Conservation (phyloP, 352 stramenopile genomes). For the Phytopythium sindhum region DNA sequence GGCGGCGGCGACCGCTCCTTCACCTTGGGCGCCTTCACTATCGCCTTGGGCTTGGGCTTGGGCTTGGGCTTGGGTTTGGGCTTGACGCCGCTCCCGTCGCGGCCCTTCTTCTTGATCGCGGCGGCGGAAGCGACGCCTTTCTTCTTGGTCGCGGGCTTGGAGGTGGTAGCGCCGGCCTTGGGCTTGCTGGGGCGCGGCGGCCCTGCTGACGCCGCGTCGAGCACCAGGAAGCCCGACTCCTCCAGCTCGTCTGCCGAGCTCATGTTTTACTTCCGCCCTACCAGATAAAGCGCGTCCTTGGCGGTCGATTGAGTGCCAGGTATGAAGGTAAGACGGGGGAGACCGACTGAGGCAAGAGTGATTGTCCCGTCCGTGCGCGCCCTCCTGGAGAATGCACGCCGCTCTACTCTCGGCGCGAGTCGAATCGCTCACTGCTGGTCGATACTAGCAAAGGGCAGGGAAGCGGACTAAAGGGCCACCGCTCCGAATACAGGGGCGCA, state of each 20-base stretch:
- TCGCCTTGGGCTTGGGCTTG: constrained; percentile 9
- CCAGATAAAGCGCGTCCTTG: neutral
- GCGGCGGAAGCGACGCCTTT: neutral
- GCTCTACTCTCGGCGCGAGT: neutral
- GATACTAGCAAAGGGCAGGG: no score
- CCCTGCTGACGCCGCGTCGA: constrained; percentile 8
- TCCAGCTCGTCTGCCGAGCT: constrained; percentile 28
- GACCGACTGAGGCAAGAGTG: no score
- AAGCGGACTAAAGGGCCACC: neutral
- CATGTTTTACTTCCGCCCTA: neutral
- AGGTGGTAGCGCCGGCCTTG: neutral
- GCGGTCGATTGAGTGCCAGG: neutral
- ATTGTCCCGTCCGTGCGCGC: no score
- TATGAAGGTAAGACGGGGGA: no score
- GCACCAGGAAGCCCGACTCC: constrained; percentile 12
- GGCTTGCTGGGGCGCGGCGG: constrained; percentile 12
- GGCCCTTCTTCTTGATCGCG: neutral
- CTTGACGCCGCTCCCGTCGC: neutral
- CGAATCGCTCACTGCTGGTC: no score
- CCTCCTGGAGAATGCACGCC: neutral
- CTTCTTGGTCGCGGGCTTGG: neutral
- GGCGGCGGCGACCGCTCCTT: neutral
- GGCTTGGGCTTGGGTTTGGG: constrained; percentile 14
- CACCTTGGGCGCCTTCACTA: neutral
- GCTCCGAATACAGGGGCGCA: constrained; percentile 4